Percentiles rank a stretch among this genome's conserved stretches.
Evolutionary conservation across 2,329 filamentous ascomycete genomes (phyloP).

Genomic region (Fusarium cicatricum): DNA sequence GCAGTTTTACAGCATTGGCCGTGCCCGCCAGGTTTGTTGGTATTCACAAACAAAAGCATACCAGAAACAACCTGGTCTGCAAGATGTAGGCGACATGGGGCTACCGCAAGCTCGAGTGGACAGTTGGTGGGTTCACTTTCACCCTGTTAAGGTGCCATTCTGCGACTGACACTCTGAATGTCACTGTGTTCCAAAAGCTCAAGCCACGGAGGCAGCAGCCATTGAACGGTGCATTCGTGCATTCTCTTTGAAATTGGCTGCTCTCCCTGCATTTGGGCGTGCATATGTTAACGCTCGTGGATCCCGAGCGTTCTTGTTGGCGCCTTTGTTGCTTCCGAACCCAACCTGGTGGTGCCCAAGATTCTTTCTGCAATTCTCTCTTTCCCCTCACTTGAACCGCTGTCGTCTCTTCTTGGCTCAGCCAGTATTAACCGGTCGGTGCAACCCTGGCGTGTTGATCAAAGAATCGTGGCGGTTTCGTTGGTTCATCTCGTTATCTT

Average conservation of each 20-base stretch:
- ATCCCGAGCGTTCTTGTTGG: neutral
- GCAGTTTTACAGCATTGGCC: neutral
- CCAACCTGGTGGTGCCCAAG: too few relatives aligned
- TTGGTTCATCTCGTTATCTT: constrained; percentile 9
- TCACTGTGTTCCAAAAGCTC: neutral
- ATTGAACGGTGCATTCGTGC: constrained; percentile 1
- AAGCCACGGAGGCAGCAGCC: constrained; percentile 12
- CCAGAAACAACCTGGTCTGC: neutral
- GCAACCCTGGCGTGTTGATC: constrained; percentile 13
- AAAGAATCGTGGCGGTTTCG: neutral
- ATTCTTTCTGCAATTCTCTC: neutral
- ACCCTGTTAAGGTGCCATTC: constrained; percentile 8
- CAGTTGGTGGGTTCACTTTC: neutral
- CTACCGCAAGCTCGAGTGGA: too few relatives aligned
- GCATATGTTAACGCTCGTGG: neutral
- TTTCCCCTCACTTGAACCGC: neutral
- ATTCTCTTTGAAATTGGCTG: neutral
- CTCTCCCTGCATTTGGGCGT: neutral
- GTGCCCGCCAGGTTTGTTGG: neutral
- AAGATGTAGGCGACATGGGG: constrained; percentile 5
- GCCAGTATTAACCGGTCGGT: constrained; percentile 8
- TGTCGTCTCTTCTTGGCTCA: neutral
- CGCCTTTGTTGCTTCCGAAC: neutral
- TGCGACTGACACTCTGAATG: neutral
- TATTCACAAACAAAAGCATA: neutral